Conservation (phyloP, 441 rosid species). For the Syzygium malaccense region DNA sequence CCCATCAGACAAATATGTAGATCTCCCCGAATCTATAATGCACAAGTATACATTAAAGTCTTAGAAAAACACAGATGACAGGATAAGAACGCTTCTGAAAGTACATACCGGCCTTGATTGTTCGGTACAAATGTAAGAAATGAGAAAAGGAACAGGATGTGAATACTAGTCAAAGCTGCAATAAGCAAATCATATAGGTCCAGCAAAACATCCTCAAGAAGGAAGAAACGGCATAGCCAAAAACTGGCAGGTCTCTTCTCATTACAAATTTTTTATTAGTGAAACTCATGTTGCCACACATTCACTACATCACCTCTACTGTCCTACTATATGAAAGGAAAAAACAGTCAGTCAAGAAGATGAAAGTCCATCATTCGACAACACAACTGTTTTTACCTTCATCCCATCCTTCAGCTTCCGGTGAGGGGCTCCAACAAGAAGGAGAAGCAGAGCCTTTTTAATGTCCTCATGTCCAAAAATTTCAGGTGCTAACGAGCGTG, state of each 20-base stretch:
- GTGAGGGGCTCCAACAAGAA: constrained; percentile 99
- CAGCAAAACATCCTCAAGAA: background rate
- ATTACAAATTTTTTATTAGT: background rate
- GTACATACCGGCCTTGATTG: background rate
- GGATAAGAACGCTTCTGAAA: background rate
- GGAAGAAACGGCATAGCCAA: background rate
- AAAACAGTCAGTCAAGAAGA: background rate
- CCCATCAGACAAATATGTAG: constrained; percentile 98
- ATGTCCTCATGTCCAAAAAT: constrained; percentile 99
- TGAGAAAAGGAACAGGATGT: background rate
- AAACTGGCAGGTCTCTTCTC: background rate
- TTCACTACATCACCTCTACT: background rate
- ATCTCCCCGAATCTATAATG: constrained; percentile 93
- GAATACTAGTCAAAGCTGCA: background rate
- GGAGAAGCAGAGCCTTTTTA: constrained; percentile 91
- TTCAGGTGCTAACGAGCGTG: constrained; percentile 94
- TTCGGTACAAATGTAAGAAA: background rate
- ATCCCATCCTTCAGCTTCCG: constrained; percentile 94
- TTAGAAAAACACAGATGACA: background rate
- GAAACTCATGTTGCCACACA: background rate
- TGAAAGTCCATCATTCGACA: background rate
- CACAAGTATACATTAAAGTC: background rate
- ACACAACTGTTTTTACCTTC: constrained; percentile 53
- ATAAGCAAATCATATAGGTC: background rate
- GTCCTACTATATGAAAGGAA: background rate